Evolutionary conservation across 1,284 basidiomycete genomes (phyloP), one percentile per base, ranked within the genome.

Genomic region (Mycosarcoma maydis): DNA sequence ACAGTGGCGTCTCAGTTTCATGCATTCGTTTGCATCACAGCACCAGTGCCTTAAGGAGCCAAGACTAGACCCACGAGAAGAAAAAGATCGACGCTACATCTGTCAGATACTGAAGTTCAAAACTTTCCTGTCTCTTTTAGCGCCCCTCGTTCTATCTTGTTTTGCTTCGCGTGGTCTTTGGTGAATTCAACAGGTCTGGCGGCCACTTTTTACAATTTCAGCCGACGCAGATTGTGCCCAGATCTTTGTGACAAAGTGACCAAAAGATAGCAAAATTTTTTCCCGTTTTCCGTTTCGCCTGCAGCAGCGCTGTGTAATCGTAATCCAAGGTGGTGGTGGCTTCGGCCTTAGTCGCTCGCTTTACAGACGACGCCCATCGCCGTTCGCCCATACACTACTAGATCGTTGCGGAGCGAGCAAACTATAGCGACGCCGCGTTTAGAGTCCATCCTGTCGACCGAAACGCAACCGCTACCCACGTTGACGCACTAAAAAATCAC

Each of bases 171-270:
- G n/a, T n/a, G n/a, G n/a, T n/a, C n/a, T n/a, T n/a, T n/a, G n/a
- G n/a, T 11, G 33, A 19, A 24, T 9, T 34, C 32, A 34, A n/a
- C 32, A 7, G 32, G 32, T 7, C 13, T 29, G 27, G 27, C 27
- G 27, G 27, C 27, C 27, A 29, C 7, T 13, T 29, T 29, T 13
- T 13, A 29, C n/a, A n/a, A n/a, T 6, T 51, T 42, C 14, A 50
- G 41, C 37, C 46, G 58, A 61, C 51, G 49, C 57, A 53, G 9
- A 34, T n/a, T n/a, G n/a, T n/a, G n/a, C n/a, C n/a, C n/a, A n/a
- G n/a, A n/a, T n/a, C n/a, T n/a, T n/a, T n/a, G n/a, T n/a, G n/a
- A n/a, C n/a, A n/a, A n/a, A n/a, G n/a, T n/a, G n/a, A n/a, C n/a
- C n/a, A 30, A 38, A 47, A 47, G 45, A 47, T 47, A 47, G 45